Evolutionary conservation across 257 asterid genomes (phyloP), one percentile per base, ranked within the genome.

Genomic region (Solanum chmielewskii): DNA sequence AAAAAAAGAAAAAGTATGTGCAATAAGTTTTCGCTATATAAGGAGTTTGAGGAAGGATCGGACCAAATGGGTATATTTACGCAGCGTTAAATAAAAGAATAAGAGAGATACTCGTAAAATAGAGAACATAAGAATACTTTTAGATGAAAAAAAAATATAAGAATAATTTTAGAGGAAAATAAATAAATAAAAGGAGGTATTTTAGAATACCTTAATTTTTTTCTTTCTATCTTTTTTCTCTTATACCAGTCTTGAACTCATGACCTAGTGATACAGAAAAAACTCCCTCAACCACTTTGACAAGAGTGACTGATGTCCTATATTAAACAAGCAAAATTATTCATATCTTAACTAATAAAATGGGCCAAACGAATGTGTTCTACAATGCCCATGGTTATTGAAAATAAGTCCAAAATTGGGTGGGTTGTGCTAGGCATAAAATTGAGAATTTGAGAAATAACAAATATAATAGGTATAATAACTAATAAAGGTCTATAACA

Each of bases 151-250:
- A 59, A 59, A 20, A 10, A 33, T 7, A 71, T 16, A 16, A 71
- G 9, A 9, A 18, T 33, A 71, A 71, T 33, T 18, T 18, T 33
- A 2, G 15, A 71, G 41, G 29, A 21, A 37, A 18, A 29, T 11
- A 44, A 13, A 56, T 56, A 18, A 47, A 29, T 15, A 20, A 47
- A 86, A n/a, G 2, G 31, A 87, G 86, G 88, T 80, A 80, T 31
- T 87, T 78, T 80, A 20, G 59, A 87, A 87, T 80, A 80, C 88
- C 88, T 87, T 56, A 42, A 2, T 59, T 41, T 69, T 62, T 64
- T 62, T 44, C 0, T 6, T 6, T 6, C 3, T 9, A 33, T 3
- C 0, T 25, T 12, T 10, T 25, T 10, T 2, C 5, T 42, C 29
- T 20, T 14, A 10, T 75, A 83, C 2, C 56, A 21, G 52, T 25